Base-by-base conservation (phyloP, 257 asterid species). In the Lantana camara region DNA sequence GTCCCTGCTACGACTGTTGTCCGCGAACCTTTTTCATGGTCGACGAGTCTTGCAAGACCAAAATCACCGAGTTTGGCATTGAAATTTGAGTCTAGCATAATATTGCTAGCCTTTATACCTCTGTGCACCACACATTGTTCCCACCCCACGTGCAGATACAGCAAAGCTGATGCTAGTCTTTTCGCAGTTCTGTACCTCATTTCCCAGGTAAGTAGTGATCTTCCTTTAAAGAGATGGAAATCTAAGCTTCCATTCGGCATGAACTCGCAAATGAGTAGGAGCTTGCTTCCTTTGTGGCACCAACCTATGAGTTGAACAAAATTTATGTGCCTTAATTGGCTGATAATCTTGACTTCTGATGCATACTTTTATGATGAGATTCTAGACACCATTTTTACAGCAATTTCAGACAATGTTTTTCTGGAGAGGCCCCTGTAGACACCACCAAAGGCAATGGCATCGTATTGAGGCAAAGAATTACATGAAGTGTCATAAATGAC, bases 41-140 rank as follows among this genome's bases (percentile, higher is more conserved):
- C 83, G n/a, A 82, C 77, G 0, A 79, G 69, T 12, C 85, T 45
- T 1, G 88, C 88, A 15, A 82, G 47, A 0, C 88, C 88, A 30
- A 82, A 82, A 60, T 82, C 88, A 7, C 85, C 85, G 1, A 79
- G 78, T 41, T 79, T 79, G 0, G 79, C 74, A 0, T 69, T 79
- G 76, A 76, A 82, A 7, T 29, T 55, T 9, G 76, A 62, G 60
- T 79, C 88, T 40, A 82, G 35, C 88, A 76, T 79, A 17, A 82
- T 53, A 2, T 82, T 82, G 45, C 88, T 82, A 61, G 86, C 29
- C 57, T 74, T 74, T 40, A 74, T 57, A 24, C 68, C 79, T 57
- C 79, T 57, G 47, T 74, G 75, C 23, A 74, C 76, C 58, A 75
- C 76, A 21, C 76, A 69, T 7, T 48, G 67, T 47, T 61, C 75